Evolutionary conservation across 805 yeast species (phyloP), one percentile per base, ranked within the genome.

Genomic region (Kazachstania taianensis): DNA sequence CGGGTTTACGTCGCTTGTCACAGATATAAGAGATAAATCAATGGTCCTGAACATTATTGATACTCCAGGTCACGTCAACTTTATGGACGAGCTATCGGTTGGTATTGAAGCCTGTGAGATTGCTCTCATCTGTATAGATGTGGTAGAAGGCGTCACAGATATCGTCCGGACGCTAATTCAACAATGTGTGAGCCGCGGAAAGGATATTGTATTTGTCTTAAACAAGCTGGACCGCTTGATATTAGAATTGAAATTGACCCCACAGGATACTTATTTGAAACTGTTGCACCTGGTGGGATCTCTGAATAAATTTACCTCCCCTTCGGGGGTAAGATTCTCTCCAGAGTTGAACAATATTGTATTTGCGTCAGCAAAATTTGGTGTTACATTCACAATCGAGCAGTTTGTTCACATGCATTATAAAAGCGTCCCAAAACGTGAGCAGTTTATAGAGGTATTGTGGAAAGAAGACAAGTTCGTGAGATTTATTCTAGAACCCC

Each of bases 51-150:
- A 81, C 49, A 42, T 87, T 1, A 44, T 85, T 1, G 99, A 94
- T 49, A 66, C 94, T 0, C 99, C 99, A 0, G 99, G 99, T 0
- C 97, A 92, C 57, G 70, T 73, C 0, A 78, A 85, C 50, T 92
- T 92, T 50, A 60, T 66, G 20, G 96, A 85, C 51, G 96, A 92
- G 46, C 59, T 74, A 4, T 67, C 73, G 0, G 67, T 72, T 0
- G 70, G 81, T 0, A 55, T 77, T 7, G 55, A 72, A 16, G 63
- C 78, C 0, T 69, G 71, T 0, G 96, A 92, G 43, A 73, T 79
- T 2, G 73, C 73, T 0, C 60, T 79, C 0, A 55, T 86, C 2
- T 81, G 84, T 1, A 65, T 89, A n/a, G 98, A 92, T 53, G 78
- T 70, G 1, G 78, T 85, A 1, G 96, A 89, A 53, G 96, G 97